These are phyloP conservation scores for Ottelia alismoides DNA, from an alignment of 106 monocot species.

Conservation along the genomic window DNA sequence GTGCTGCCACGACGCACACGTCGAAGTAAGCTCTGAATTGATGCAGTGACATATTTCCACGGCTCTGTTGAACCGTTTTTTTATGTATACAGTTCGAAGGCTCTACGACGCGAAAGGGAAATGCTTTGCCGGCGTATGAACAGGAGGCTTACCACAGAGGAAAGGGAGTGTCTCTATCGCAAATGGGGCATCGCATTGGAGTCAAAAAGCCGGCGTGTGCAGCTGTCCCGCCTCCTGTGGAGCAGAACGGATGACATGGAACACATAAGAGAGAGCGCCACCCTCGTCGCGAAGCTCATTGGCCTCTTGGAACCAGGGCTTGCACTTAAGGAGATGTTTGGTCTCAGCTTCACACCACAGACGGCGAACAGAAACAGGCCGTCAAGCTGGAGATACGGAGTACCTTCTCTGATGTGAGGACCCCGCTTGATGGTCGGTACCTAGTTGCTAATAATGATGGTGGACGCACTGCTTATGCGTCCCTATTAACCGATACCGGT, in stretches of 20 bases:
- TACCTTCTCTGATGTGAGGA: no score
- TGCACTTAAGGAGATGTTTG: conserved; percentile 88
- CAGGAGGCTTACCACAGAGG: conserved; percentile 32
- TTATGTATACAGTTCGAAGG: conserved; percentile 46
- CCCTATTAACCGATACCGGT: no score
- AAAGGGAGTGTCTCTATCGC: conserved; percentile 61
- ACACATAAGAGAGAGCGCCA: conserved; percentile 77
- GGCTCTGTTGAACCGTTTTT: no score
- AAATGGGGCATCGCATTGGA: conserved; percentile 76
- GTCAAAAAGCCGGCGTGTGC: conserved; percentile 70
- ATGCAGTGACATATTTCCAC: no score
- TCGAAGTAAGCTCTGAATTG: conserved; percentile 54
- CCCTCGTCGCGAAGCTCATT: conserved; percentile 58
- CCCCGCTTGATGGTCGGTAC: no score
- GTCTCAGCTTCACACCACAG: conserved; percentile 65
- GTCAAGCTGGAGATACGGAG: conserved; percentile 45
- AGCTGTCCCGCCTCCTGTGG: conserved; percentile 64
- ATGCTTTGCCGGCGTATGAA: conserved; percentile 68
- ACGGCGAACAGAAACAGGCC: conserved; percentile 24
- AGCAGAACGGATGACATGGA: conserved; percentile 42
- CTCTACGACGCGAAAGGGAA: conserved; percentile 59
- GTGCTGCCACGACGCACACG: conserved; percentile 13
- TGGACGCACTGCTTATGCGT: no score
- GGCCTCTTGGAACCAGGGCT: conserved; percentile 55
- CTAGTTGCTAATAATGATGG: no score